phyloP scores from a whole-genome alignment of 2,329 filamentous ascomycete species.

The Huntiella omanensis region DNA sequence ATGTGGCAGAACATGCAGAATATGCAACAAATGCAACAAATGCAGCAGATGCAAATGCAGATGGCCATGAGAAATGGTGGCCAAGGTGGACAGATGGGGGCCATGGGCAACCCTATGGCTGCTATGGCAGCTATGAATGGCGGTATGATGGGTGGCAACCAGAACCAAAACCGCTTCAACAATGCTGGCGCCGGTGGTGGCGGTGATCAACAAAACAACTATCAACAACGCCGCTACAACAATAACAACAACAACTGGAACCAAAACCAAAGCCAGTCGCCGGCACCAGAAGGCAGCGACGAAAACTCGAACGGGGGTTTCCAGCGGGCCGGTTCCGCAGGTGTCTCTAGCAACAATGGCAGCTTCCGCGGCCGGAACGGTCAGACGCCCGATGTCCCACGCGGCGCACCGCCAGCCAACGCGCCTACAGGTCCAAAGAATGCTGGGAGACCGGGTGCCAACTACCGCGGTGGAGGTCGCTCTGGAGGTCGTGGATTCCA shows the following conservation, averaged over 20 bases:
- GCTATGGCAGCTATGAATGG: constrained; percentile 19
- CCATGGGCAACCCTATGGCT: neutral
- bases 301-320: constrained; percentile 21
- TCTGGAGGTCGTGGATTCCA: constrained; percentile 61
- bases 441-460: constrained; percentile 73
- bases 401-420: constrained; percentile 32
- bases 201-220: constrained; percentile 7
- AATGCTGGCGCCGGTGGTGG: constrained; percentile 15
- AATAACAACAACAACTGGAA: constrained; percentile 14
- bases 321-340: constrained; percentile 20
- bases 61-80: constrained; percentile 15
- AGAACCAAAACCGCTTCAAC: constrained; percentile 29
- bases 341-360: constrained; percentile 15
- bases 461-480: constrained; percentile 79
- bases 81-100: constrained; percentile 13
- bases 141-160: constrained; percentile 30
- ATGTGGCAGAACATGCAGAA: constrained; percentile 62
- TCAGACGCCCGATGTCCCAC: constrained; percentile 22
- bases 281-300: neutral
- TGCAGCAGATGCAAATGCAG: constrained; percentile 28
- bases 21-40: constrained; percentile 60
- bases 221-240: constrained; percentile 11
- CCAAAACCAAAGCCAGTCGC: neutral
- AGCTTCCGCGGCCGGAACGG: constrained; percentile 20
- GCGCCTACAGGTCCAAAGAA: constrained; percentile 93